These are phyloP conservation scores for Chenopodium album DNA, from an alignment of 148 eudicot genomes.

Conservation along the genomic window DNA sequence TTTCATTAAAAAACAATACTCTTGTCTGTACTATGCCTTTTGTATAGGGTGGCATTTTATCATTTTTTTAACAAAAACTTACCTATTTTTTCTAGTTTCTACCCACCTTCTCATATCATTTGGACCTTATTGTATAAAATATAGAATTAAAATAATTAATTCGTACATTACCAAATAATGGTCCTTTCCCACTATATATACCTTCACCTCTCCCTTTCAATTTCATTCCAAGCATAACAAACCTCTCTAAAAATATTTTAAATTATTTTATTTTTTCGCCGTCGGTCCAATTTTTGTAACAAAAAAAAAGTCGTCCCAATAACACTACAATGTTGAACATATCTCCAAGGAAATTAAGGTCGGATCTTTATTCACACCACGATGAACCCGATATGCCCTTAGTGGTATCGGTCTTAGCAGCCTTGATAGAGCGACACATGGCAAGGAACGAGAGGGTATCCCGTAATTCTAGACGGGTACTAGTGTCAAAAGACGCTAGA, in stretches of 20 bases:
- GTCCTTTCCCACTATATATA: slow-evolving; percentile 24
- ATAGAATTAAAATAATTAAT: neutral
- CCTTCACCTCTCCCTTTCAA: slow-evolving; percentile 17
- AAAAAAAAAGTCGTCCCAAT: neutral
- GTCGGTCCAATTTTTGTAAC: neutral
- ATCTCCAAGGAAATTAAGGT: slow-evolving; percentile 77
- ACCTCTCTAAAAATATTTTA: neutral
- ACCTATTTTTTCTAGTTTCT: slow-evolving; percentile 35
- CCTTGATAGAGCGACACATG: slow-evolving; percentile 74
- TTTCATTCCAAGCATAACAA: slow-evolving; percentile 23
- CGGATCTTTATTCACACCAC: slow-evolving; percentile 63
- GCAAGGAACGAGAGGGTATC: slow-evolving; percentile 65
- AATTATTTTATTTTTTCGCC: neutral
- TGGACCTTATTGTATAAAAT: slow-evolving; percentile 6
- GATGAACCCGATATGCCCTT: slow-evolving; percentile 60
- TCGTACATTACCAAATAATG: slow-evolving; percentile 3
- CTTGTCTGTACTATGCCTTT: slow-evolving; percentile 60
- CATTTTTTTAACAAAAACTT: slow-evolving; percentile 27
- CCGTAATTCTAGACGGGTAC: slow-evolving; percentile 38
- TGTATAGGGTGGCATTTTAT: slow-evolving; percentile 51
- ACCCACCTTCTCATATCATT: slow-evolving; percentile 48
- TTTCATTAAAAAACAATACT: slow-evolving; percentile 19
- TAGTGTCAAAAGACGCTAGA: slow-evolving; percentile 35
- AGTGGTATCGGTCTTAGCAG: slow-evolving; percentile 86
- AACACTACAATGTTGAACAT: slow-evolving; percentile 17